Evolutionary conservation across 2,329 filamentous ascomycete genomes (phyloP).

Genomic region (Fusarium sp.): DNA sequence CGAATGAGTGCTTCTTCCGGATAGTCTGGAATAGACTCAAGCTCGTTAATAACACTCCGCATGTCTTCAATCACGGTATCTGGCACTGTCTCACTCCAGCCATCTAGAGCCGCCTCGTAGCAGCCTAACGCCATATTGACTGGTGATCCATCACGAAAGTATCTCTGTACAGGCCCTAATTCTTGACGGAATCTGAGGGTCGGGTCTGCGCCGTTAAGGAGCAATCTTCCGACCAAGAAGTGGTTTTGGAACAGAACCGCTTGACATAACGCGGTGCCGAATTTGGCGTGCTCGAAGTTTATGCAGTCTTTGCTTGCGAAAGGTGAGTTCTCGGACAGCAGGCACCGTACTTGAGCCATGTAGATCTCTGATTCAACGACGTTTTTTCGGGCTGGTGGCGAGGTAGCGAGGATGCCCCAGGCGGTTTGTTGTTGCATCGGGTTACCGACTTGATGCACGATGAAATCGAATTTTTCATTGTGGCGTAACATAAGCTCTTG

Average conservation of each 20-base stretch:
- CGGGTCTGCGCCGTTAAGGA: neutral
- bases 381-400: neutral
- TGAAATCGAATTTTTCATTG: neutral
- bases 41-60: neutral
- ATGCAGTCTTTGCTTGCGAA: neutral
- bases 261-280: neutral
- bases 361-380: neutral
- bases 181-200: neutral
- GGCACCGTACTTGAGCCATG: neutral
- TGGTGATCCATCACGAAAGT: neutral
- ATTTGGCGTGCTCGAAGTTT: neutral
- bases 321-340: neutral
- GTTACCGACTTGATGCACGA: neutral
- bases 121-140: accelerated
- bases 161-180: neutral
- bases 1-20: neutral
- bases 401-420: neutral
- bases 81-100: neutral
- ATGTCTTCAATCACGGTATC: neutral
- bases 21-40: neutral
- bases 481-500: accelerated
- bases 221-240: neutral
- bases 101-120: neutral
- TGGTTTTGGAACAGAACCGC: neutral
- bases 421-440: neutral